phyloP scores from a whole-genome alignment of 1,284 basidiomycete species.

The Puccinia hordei region DNA sequence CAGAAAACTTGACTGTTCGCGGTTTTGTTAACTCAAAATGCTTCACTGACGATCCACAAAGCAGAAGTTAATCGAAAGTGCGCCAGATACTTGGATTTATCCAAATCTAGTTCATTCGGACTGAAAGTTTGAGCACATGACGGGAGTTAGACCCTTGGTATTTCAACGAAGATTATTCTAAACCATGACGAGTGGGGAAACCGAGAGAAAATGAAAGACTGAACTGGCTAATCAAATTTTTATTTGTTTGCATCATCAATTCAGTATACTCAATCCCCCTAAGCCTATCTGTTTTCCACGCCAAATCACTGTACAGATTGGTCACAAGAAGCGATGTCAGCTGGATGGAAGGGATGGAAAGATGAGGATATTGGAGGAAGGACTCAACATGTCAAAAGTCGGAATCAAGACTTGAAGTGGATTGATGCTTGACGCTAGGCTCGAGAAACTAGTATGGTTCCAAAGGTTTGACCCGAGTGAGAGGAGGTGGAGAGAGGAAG shows the following conservation, averaged over 20 bases:
- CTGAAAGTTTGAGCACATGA: neutral
- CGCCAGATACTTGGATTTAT: conserved; percentile 17
- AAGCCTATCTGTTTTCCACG: conserved; percentile 21
- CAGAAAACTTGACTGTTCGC: neutral
- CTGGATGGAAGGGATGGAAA: too few relatives aligned
- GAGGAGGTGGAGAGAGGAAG: neutral
- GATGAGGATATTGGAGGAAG: neutral
- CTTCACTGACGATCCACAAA: conserved; percentile 12
- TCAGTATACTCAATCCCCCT: conserved; percentile 17
- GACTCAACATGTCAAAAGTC: conserved; percentile 19
- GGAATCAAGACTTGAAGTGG: conserved; percentile 7
- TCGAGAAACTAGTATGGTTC: neutral
- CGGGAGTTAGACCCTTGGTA: neutral
- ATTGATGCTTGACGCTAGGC: neutral
- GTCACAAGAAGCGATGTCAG: neutral
- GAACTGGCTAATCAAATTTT: conserved; percentile 12
- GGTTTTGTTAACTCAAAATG: neutral
- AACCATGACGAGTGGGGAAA: neutral
- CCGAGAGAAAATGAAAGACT: neutral
- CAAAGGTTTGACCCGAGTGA: neutral
- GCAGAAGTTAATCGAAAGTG: conserved; percentile 15
- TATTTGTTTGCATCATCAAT: conserved; percentile 14
- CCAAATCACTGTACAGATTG: conserved; percentile 4
- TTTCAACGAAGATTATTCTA: neutral
- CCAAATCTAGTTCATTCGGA: conserved; percentile 20